Percentiles rank a stretch among this genome's conserved stretches.
phyloP scores from a whole-genome alignment of 2,329 filamentous ascomycete genomes.

The Phialophora macrospora region DNA sequence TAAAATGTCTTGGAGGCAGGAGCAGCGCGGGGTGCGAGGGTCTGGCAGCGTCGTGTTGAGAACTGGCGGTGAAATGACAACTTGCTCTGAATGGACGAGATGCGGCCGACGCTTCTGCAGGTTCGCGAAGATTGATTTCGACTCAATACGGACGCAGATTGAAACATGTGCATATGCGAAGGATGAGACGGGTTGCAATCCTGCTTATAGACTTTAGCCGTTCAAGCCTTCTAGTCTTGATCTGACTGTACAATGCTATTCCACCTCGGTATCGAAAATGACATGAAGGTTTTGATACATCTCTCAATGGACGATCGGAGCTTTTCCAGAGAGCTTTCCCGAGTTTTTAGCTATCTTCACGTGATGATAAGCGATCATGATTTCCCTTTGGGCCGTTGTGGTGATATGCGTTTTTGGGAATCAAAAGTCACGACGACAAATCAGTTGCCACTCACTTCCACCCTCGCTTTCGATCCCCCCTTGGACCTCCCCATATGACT shows the following conservation, averaged over 20 bases:
- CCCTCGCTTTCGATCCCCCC: not conserved
- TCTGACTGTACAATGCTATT: slow-evolving; percentile 16
- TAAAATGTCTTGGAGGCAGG: slow-evolving; percentile 15
- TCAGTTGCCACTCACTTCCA: not conserved
- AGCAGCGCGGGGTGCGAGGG: slow-evolving; percentile 14
- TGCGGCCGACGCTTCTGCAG: slow-evolving; percentile 28
- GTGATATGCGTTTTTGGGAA: slow-evolving; percentile 15
- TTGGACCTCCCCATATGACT: slow-evolving; percentile 28
- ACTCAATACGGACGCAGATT: slow-evolving; percentile 11
- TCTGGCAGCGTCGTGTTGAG: slow-evolving; percentile 16
- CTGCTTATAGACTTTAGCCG: slow-evolving; percentile 4
- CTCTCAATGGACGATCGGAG: slow-evolving; percentile 9
- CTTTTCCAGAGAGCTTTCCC: not conserved
- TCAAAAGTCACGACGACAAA: slow-evolving; percentile 6
- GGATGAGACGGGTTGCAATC: slow-evolving; percentile 5
- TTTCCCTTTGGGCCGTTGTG: not conserved
- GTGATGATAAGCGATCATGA: slow-evolving; percentile 4
- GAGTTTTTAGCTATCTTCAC: slow-evolving; percentile 21
- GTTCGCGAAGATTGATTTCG: slow-evolving; percentile 19
- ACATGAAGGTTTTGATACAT: not conserved
- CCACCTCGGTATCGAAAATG: slow-evolving; percentile 21
- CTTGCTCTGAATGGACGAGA: slow-evolving; percentile 24
- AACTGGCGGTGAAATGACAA: slow-evolving; percentile 37
- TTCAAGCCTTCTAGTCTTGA: slow-evolving; percentile 9
- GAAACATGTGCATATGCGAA: slow-evolving; percentile 24